Evolutionary conservation across 371 early-diverging fungal genomes (phyloP), one percentile per base, ranked within the genome.

Genomic region (Cladochytrium tenue): DNA sequence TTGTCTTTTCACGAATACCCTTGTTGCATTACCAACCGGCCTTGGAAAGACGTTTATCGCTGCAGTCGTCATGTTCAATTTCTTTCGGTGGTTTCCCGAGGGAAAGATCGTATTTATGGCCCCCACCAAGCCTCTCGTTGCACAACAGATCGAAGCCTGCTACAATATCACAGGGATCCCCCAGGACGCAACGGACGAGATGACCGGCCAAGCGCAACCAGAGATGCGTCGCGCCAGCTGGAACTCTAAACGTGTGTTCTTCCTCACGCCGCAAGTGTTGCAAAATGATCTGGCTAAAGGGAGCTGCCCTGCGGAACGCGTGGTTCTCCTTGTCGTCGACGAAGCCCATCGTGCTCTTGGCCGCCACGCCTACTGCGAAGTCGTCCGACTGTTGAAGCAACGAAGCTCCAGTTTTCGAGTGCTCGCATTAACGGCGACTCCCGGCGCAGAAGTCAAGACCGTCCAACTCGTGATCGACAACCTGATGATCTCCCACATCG

Each of bases 41-140:
- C 81, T 96, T 56, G 97, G 97, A 32, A 97, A 97, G 73, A 97
- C 97, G 0, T 90, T 95, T 67, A 93, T 97, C 69, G 97, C 97
- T 0, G 94, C 95, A 0, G 97, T 97, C 0, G 92, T 95, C 10
- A 96, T 97, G 95, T 70, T 58, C 60, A 70, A 70, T 56, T 93
- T 88, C 69, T 92, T 84, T 70, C 90, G 95, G 2, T 97, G 97
- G 97, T 96, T 97, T 70, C 95, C 97, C 0, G 72, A 88, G 33
- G 84, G 90, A 2, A 89, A 92, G 59, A 87, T 95, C 20, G 80
- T 97, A n/a, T 97, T 97, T 66, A 88, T 95, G 86, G 80, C 83
- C 1, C 95, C 96, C 0, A 95, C 96, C 1, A 88, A 89, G 58
- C 96, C 96, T 2, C 81, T 97, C 0, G 97, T 96, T 0, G 81